Evolutionary conservation across 2,329 filamentous ascomycete genomes (phyloP), one percentile per base, ranked within the genome.

Genomic region (Macroventuria anomochaeta): DNA sequence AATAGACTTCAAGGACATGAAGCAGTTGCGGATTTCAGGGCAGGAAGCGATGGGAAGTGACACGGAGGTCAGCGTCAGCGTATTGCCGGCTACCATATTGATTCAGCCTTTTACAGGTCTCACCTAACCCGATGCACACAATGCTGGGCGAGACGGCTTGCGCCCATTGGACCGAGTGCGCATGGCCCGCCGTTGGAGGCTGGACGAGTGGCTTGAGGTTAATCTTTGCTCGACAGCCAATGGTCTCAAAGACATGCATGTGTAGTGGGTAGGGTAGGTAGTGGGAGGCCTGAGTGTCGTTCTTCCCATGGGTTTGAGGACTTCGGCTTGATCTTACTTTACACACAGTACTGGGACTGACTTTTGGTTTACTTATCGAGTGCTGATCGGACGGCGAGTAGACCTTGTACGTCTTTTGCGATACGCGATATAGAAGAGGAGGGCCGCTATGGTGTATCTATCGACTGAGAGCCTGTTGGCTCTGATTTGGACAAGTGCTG

Each of bases 401-500:
- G 17, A 25, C 36, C 5, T 34, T 3, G n/a, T 12, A 17, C 21
- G 6, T 26, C 15, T 32, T 13, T 7, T 6, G 26, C 17, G 12
- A 15, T 34, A 13, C n/a, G 2, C 8, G 25, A 33, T n/a, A 15
- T 7, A 5, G 10, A 23, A 43, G 10, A 39, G n/a, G 12, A 21
- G 21, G 5, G 11, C 12, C 12, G 28, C 15, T 26, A 54, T 49
- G 44, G 23, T 54, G 15, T 7, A 12, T 8, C 21, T 37, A 12
- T 33, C 53, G 8, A 50, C 42, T 25, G 46, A 32, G 12, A 56
- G 58, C 58, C 42, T 67, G 23, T 4, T 66, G 44, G 62, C 61
- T 46, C 50, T 70, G 12, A 32, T 62, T 13, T 67, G 62, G 56
- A 59, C 60, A 37, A 59, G 54, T 33, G 54, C 57, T 46, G 61